Conservation (phyloP, 805 yeast genomes). For the Limtongia smithiae region DNA sequence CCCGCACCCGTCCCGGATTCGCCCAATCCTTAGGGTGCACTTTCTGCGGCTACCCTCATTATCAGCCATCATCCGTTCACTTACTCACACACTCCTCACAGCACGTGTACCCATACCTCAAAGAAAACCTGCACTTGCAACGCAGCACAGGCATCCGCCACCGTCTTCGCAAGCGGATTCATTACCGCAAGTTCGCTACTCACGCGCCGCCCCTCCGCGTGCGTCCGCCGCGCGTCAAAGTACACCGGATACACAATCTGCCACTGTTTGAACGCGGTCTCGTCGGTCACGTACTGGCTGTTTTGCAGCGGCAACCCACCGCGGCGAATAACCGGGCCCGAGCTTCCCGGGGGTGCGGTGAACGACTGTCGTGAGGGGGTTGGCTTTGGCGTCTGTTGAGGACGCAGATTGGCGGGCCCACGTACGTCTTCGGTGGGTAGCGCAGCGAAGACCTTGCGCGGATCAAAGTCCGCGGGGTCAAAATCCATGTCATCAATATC, state of each 20-base stretch:
- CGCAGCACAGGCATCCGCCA: conserved; percentile 63
- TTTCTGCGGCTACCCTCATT: conserved; percentile 62
- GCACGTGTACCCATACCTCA: conserved; percentile 34
- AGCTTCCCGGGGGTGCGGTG: neutral
- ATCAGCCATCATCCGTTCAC: conserved; percentile 23
- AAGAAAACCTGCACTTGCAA: conserved; percentile 38
- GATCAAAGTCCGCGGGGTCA: conserved; percentile 91
- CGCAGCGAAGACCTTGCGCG: conserved; percentile 39
- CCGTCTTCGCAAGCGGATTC: conserved; percentile 81
- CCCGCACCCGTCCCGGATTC: conserved; percentile 93
- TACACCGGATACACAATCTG: conserved; percentile 87
- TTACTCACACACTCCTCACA: neutral
- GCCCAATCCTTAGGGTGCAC: conserved; percentile 96
- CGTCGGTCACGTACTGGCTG: conserved; percentile 41
- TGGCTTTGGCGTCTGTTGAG: neutral
- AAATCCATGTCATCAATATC: conserved; percentile 85
- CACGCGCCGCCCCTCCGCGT: conserved; percentile 81
- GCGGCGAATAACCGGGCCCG: neutral
- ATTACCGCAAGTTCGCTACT: conserved; percentile 63
- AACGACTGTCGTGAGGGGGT: neutral
- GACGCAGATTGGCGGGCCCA: conserved; percentile 3
- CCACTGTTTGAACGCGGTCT: conserved; percentile 56
- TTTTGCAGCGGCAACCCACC: conserved; percentile 30
- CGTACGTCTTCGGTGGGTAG: conserved; percentile 12
- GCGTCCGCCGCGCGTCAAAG: conserved; percentile 74